Evolutionary conservation across 2,329 filamentous ascomycete species (phyloP).

Genomic region (Pseudogymnoascus sp.): DNA sequence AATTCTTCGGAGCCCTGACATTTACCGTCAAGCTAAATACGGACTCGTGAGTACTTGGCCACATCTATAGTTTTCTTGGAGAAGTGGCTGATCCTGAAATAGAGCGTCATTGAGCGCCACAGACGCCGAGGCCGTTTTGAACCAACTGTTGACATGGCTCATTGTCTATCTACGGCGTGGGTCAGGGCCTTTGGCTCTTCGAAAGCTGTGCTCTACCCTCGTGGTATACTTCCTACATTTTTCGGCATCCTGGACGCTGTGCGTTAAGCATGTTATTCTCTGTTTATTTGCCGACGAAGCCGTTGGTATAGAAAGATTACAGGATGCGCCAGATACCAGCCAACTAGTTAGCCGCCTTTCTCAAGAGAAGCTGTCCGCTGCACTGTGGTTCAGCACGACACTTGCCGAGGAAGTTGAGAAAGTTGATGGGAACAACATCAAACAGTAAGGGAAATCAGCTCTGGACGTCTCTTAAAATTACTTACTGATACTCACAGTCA

Average conservation of each 20-base stretch:
- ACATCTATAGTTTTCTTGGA: neutral
- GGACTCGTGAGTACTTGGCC: conserved; percentile 55
- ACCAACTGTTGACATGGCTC: conserved; percentile 58
- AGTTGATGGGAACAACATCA: conserved; percentile 54
- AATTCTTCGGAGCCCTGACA: conserved; percentile 89
- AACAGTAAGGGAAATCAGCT: conserved; percentile 39
- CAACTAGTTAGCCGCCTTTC: conserved; percentile 41
- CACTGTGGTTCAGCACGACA: conserved; percentile 58
- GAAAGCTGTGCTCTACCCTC: conserved; percentile 71
- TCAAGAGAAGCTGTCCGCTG: conserved; percentile 45
- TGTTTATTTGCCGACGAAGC: conserved; percentile 46
- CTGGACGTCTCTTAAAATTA: conserved; percentile 10
- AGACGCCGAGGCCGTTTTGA: conserved; percentile 52
- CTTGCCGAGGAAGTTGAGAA: conserved; percentile 63
- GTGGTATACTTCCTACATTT: conserved; percentile 71
- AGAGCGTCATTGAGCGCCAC: conserved; percentile 42
- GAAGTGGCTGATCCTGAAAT: neutral
- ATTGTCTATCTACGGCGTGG: conserved; percentile 46
- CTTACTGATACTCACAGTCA: conserved; percentile 23
- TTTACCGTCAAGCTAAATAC: conserved; percentile 91
- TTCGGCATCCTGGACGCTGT: conserved; percentile 58
- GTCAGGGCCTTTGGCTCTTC: conserved; percentile 55
- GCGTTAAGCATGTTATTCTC: conserved; percentile 56
- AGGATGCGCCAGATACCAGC: conserved; percentile 37
- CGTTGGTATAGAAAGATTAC: conserved; percentile 42